Evolutionary conservation across 2,329 filamentous ascomycete genomes (phyloP).

Genomic region (Aureobasidium namibiae): DNA sequence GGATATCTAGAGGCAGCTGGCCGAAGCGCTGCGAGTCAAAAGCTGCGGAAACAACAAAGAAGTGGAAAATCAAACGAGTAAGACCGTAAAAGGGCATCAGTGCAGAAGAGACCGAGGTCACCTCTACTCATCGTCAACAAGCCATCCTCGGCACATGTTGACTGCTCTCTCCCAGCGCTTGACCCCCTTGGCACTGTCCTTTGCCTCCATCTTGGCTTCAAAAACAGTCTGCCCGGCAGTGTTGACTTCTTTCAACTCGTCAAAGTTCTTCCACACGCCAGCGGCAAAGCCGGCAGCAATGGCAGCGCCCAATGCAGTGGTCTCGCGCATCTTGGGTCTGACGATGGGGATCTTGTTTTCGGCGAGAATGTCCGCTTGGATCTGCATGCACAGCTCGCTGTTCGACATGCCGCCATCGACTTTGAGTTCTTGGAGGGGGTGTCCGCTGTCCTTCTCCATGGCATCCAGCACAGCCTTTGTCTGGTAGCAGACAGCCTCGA

Average conservation of each 20-base stretch:
- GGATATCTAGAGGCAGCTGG: conserved; percentile 3
- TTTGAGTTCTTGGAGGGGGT: conserved; percentile 64
- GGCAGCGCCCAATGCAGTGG: conserved; percentile 78
- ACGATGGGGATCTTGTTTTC: conserved; percentile 60
- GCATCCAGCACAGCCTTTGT: conserved; percentile 86
- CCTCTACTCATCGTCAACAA: conserved; percentile 31
- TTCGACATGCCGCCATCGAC: conserved; percentile 88
- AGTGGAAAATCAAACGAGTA: too few relatives aligned
- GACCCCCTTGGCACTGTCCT: conserved; percentile 56
- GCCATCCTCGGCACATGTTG: conserved; percentile 70
- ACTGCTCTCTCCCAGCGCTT: conserved; percentile 69
- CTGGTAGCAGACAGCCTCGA: conserved; percentile 88
- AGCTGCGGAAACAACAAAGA: too few relatives aligned
- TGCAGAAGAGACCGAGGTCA: not conserved
- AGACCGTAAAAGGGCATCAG: not conserved
- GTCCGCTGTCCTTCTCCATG: conserved; percentile 79
- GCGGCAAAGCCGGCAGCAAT: conserved; percentile 84
- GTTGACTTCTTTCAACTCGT: conserved; percentile 67
- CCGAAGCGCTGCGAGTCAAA: not conserved
- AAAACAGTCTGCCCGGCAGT: conserved; percentile 62
- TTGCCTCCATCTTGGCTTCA: conserved; percentile 52
- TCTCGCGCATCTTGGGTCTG: conserved; percentile 82
- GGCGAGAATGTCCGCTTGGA: conserved; percentile 76
- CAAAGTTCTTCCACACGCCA: conserved; percentile 66
- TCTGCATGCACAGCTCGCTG: conserved; percentile 83